phyloP scores from a whole-genome alignment of 768 basidiomycete genomes.

The Chalciporus chontae region DNA sequence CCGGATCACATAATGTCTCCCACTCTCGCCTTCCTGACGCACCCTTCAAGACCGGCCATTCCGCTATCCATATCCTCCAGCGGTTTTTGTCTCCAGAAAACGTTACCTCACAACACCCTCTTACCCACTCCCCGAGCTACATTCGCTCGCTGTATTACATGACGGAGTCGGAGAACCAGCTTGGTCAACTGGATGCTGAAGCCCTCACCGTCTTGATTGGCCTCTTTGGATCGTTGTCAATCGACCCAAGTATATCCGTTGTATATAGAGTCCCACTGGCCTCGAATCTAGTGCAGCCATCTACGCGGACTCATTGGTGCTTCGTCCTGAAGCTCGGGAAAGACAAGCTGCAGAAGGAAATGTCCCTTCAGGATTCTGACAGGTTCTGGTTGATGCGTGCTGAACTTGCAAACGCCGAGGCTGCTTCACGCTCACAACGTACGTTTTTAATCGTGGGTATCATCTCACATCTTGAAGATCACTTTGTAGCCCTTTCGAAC shows the following conservation, averaged over 20 bases:
- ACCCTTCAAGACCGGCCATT: not conserved
- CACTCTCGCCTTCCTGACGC: not conserved
- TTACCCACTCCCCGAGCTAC: conserved; percentile 25
- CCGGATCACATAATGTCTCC: too few relatives aligned
- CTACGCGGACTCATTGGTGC: conserved; percentile 41
- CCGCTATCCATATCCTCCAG: conserved; percentile 14
- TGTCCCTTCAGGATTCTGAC: conserved; percentile 41
- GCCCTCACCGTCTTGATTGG: conserved; percentile 43
- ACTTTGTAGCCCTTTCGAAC: conserved; percentile 11
- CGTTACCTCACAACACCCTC: conserved; percentile 6
- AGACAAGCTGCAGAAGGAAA: conserved; percentile 40
- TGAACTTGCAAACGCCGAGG: conserved; percentile 31
- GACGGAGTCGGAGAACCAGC: conserved; percentile 32
- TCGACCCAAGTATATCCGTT: conserved; percentile 25
- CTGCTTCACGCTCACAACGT: conserved; percentile 10
- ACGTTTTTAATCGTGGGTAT: conserved; percentile 1
- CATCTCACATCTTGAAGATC: conserved; percentile 6
- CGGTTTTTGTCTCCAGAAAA: conserved; percentile 15
- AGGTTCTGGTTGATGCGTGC: conserved; percentile 62
- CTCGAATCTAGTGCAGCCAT: conserved; percentile 23
- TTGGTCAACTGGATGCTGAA: conserved; percentile 31
- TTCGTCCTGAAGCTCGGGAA: conserved; percentile 43
- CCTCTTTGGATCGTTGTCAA: conserved; percentile 50
- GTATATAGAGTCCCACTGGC: conserved; percentile 30
- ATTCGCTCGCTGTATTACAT: conserved; percentile 40